Percentiles rank a stretch among this genome's conserved stretches.
phyloP scores from a whole-genome alignment of 2,329 filamentous ascomycete genomes.

The Xylariaceae sp. region DNA sequence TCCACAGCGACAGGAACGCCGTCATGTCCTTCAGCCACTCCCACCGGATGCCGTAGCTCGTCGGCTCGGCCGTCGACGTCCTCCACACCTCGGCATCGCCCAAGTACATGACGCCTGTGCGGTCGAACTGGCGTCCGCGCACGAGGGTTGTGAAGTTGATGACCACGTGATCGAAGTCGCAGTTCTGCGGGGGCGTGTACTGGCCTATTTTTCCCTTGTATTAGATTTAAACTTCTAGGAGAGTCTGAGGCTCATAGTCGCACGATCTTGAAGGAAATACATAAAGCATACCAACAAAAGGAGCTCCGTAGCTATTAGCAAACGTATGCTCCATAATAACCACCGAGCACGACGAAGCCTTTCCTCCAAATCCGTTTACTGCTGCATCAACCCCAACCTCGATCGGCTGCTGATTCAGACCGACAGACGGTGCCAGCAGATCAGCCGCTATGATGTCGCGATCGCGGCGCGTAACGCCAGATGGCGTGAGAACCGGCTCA shows the following conservation, averaged over 20 bases:
- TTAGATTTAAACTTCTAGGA: no score
- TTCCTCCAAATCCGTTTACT: no score
- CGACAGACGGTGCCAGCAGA: conserved; percentile 20
- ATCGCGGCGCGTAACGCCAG: conserved; percentile 35
- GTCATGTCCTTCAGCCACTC: conserved; percentile 76
- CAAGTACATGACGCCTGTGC: conserved; percentile 69
- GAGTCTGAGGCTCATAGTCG: no score
- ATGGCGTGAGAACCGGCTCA: conserved; percentile 55
- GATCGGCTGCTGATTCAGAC: conserved; percentile 16
- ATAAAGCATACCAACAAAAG: conserved; percentile 65
- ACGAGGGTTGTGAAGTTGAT: conserved; percentile 73
- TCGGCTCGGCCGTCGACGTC: conserved; percentile 78
- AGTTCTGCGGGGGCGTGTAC: conserved; percentile 62
- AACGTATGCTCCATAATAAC: conserved; percentile 68
- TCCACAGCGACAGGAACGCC: conserved; percentile 63
- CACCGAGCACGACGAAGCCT: conserved; percentile 47
- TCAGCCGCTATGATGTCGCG: no score
- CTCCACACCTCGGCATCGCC: conserved; percentile 76
- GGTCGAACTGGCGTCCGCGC: conserved; percentile 68
- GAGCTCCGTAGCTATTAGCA: conserved; percentile 65
- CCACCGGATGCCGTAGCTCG: conserved; percentile 62
- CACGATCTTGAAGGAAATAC: no score
- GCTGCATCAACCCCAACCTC: conserved; percentile 17
- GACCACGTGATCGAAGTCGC: conserved; percentile 66
- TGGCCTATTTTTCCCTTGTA: conserved; percentile 44